Base-by-base conservation (phyloP, 2,329 filamentous ascomycete genomes). In the Monilinia vaccinii-corymbosi region DNA sequence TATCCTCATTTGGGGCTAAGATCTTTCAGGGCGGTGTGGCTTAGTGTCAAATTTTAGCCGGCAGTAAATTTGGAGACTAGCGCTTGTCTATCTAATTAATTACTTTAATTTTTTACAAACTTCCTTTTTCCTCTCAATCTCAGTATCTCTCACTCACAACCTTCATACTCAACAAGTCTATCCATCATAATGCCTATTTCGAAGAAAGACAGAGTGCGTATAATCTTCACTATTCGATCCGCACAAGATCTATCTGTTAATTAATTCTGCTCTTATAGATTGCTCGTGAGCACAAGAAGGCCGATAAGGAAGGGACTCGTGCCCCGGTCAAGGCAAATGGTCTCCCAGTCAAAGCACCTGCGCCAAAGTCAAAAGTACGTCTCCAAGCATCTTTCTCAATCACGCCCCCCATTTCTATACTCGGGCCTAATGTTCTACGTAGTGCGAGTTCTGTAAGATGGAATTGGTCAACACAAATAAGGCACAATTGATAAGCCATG, bases 281-380 rank as follows among this genome's bases (percentile, higher is more conserved):
- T 66, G 73, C 76, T 66, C 78, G 78, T 69, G 80, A 82, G 71
- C 80, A 82, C 73, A 79, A 81, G 68, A 79, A 77, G 64, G 80
- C 77, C 46, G 80, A 82, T 4, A 76, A 76, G 32, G 79, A 78
- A 34, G 80, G 80, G 62, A 82, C 80, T 58, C 76, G 79, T 53
- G 74, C 76, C 38, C 74, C 78, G 0, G 78, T 81, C 62, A 81
- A 81, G 71, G 70, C 79, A 21, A 82, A 82, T 64, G 80, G 80
- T 32, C 75, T 80, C 1, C 80, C 80, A 1, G 78, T 80, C 63
- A 82, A 82, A 74, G 61, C 78, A 0, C 74, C 77, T 0, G 81
- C 81, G 74, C 75, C 75, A n/a, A 80, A 75, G 34, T 76, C 76
- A 10, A 77, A 78, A 67, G 76, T 78, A 72, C 49, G 74, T 71